These are phyloP conservation scores for Myochromella boudieri DNA, from an alignment of 768 basidiomycete species.

Conservation along the genomic window DNA sequence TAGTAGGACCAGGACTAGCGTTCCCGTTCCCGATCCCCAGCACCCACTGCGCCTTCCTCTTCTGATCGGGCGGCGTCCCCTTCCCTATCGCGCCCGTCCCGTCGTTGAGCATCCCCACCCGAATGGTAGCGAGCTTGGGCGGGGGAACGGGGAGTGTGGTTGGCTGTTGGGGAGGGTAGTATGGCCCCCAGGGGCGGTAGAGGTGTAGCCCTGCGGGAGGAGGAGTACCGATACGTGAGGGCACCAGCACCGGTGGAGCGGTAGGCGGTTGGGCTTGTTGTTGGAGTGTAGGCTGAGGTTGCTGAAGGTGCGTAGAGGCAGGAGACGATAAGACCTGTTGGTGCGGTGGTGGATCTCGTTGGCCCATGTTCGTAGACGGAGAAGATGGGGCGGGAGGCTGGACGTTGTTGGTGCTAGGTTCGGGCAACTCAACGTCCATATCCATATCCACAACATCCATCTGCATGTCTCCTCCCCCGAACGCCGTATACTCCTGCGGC, in stretches of 20 bases:
- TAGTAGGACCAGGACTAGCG: background rate
- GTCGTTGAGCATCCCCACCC: conserved; percentile 26
- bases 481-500: no score
- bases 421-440: background rate
- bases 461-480: background rate
- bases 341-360: no score
- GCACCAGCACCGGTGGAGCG: no score
- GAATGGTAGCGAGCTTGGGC: conserved; percentile 31
- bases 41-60: conserved; percentile 27
- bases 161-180: no score
- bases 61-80: conserved; percentile 34
- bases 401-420: no score
- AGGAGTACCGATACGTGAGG: no score
- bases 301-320: no score
- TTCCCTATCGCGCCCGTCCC: conserved; percentile 28
- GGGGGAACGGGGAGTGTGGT: conserved; percentile 33
- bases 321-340: no score
- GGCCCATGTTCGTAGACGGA: no score
- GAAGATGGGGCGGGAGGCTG: background rate
- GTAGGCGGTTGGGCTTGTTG: background rate
- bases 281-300: no score
- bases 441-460: background rate
- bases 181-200: no score
- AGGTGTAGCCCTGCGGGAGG: no score
- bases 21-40: conserved; percentile 15